These are phyloP conservation scores for Akanthomyces muscarius DNA, from an alignment of 2,329 filamentous ascomycete genomes.

Conservation along the genomic window DNA sequence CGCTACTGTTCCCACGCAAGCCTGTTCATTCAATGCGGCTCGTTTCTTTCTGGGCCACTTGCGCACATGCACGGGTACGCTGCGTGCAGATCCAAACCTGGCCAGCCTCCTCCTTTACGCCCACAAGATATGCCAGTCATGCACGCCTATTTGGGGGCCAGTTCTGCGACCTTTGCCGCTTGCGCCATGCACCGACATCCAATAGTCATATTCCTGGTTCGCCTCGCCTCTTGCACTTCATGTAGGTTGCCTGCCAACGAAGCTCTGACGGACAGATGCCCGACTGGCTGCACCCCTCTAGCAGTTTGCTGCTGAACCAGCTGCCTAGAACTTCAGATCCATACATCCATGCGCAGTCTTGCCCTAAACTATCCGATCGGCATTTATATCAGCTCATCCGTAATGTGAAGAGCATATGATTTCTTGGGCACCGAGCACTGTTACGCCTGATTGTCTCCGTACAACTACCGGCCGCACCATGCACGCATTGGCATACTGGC, in stretches of 20 bases:
- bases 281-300: background rate
- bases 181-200: background rate
- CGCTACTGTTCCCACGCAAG: background rate
- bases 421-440: background rate
- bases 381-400: slow-evolving; percentile 1
- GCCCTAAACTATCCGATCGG: background rate
- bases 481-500: too few species aligned
- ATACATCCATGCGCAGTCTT: background rate
- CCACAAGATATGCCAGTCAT: slow-evolving; percentile 8
- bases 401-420: background rate
- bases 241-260: background rate
- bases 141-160: slow-evolving; percentile 2
- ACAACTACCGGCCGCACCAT: slow-evolving; percentile 1
- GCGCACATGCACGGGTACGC: background rate
- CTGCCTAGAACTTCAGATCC: background rate
- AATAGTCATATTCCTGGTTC: background rate
- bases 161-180: background rate
- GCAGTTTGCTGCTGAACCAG: background rate
- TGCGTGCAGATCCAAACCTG: background rate
- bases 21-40: background rate
- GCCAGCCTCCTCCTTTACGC: slow-evolving; percentile 10
- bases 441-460: background rate
- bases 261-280: background rate
- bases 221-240: background rate
- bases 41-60: background rate